Conservation (phyloP, 2,329 filamentous ascomycete genomes). For the Sarocladiaceae sp. region DNA sequence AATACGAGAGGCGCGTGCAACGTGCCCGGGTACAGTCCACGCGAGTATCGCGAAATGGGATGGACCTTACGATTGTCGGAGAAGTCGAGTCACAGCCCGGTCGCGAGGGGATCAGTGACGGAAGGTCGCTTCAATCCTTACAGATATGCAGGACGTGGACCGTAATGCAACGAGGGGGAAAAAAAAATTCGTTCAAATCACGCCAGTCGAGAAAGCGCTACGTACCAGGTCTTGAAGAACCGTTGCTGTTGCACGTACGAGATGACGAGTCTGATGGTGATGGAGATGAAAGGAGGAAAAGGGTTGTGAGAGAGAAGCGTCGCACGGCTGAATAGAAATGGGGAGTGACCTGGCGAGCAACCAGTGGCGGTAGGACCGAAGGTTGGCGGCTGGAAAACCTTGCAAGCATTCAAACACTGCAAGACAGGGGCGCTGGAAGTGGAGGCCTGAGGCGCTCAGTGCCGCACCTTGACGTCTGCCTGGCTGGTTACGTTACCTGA, state of each 20-base stretch:
- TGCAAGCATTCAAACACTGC: conserved; percentile 5
- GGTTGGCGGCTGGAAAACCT: conserved; percentile 2
- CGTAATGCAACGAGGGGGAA: too few species aligned
- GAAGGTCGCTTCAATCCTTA: too few species aligned
- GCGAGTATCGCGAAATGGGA: not conserved
- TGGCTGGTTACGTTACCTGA: too few species aligned
- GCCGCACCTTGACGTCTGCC: too few species aligned
- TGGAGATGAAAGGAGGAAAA: not conserved
- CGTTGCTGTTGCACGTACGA: too few species aligned
- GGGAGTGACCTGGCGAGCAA: not conserved
- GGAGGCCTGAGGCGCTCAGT: conserved; percentile 1
- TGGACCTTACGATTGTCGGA: conserved; percentile 4
- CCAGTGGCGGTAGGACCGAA: too few species aligned
- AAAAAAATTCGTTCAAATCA: not conserved
- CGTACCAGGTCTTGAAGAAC: too few species aligned
- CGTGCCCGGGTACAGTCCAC: not conserved
- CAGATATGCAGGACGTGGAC: too few species aligned
- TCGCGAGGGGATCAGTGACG: conserved; percentile 5
- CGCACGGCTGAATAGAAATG: not conserved
- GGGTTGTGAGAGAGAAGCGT: not conserved
- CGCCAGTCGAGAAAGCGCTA: not conserved
- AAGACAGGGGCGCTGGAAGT: not conserved
- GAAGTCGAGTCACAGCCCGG: conserved; percentile 5
- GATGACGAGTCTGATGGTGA: not conserved
- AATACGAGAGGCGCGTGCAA: conserved; percentile 7